Conservation (phyloP, 2,329 filamentous ascomycete genomes). For the Aspergillus eucalypticola region DNA sequence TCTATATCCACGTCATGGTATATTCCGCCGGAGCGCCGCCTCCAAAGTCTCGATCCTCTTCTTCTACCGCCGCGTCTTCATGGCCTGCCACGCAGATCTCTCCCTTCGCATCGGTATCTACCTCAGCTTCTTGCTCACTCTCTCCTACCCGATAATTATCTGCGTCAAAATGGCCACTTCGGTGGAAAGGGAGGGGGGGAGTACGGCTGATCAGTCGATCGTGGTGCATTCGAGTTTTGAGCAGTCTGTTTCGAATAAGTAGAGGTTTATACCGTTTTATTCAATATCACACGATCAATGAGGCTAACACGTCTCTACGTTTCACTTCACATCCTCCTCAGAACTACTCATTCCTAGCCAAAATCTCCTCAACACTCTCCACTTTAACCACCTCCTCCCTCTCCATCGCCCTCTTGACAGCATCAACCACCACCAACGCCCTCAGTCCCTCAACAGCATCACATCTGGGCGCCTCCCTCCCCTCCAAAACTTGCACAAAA, state of each 20-base stretch:
- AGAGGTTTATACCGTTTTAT: accelerated
- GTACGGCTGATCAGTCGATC: neutral
- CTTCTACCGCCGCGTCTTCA: constrained; percentile 27
- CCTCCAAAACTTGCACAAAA: constrained; percentile 52
- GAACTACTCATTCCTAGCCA: neutral
- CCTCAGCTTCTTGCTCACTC: constrained; percentile 12
- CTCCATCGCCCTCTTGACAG: neutral
- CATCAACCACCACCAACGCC: neutral
- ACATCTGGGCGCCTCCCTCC: neutral
- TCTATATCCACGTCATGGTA: constrained; percentile 17
- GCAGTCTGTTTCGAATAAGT: neutral
- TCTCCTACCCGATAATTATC: constrained; percentile 17
- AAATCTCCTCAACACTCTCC: neutral
- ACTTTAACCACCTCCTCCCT: neutral
- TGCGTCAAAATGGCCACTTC: constrained; percentile 15
- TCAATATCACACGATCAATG: too few relatives aligned
- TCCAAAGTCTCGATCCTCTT: constrained; percentile 24
- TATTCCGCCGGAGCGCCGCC: constrained; percentile 16
- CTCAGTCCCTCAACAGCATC: neutral
- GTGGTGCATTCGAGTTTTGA: neutral
- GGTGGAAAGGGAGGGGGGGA: neutral
- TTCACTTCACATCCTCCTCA: neutral
- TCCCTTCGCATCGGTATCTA: constrained; percentile 8
- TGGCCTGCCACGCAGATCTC: constrained; percentile 10
- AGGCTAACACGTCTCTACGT: neutral